phyloP scores from a whole-genome alignment of 2,329 filamentous ascomycete genomes.

The Ascochyta koolunga region DNA sequence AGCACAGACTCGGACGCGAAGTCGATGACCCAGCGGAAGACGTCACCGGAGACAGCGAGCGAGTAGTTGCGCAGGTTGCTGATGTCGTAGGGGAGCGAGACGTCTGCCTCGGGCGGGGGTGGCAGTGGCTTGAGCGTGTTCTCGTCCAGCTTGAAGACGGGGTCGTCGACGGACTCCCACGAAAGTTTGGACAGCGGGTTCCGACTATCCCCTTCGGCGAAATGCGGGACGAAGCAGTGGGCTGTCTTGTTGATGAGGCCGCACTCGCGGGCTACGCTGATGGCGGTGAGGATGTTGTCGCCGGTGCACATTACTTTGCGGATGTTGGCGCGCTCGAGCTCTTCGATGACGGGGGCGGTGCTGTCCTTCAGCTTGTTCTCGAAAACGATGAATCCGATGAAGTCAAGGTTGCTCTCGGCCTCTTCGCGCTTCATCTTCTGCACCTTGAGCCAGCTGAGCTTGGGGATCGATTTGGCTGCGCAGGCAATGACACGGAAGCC shows the following conservation, averaged over 20 bases:
- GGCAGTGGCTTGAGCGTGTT: constrained; percentile 80
- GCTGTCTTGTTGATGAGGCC: constrained; percentile 78
- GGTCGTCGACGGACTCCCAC: constrained; percentile 97
- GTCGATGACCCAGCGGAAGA: constrained; percentile 96
- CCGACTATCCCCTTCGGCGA: constrained; percentile 76
- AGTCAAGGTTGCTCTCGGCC: constrained; percentile 82
- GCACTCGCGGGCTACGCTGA: constrained; percentile 93
- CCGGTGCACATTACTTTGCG: constrained; percentile 95
- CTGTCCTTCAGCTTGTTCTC: constrained; percentile 97
- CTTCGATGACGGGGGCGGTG: constrained; percentile 79
- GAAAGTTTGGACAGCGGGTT: constrained; percentile 75
- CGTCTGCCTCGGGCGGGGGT: constrained; percentile 72
- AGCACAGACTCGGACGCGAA: constrained; percentile 83
- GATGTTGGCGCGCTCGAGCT: constrained; percentile 83
- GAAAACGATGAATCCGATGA: constrained; percentile 96
- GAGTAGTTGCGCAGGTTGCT: constrained; percentile 84
- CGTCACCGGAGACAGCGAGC: constrained; percentile 87
- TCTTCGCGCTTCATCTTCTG: constrained; percentile 91
- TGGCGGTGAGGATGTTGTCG: constrained; percentile 95
- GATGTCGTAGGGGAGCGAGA: constrained; percentile 84
- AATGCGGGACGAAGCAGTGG: constrained; percentile 92
- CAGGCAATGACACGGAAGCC: constrained; percentile 97
- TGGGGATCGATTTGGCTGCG: constrained; percentile 84
- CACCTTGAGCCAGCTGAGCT: constrained; percentile 90
- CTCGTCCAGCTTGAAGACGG: constrained; percentile 76